Evolutionary conservation across 306 rosid species (phyloP), one percentile per base, ranked within the genome.

Genomic region (Prinsepia uniflora): DNA sequence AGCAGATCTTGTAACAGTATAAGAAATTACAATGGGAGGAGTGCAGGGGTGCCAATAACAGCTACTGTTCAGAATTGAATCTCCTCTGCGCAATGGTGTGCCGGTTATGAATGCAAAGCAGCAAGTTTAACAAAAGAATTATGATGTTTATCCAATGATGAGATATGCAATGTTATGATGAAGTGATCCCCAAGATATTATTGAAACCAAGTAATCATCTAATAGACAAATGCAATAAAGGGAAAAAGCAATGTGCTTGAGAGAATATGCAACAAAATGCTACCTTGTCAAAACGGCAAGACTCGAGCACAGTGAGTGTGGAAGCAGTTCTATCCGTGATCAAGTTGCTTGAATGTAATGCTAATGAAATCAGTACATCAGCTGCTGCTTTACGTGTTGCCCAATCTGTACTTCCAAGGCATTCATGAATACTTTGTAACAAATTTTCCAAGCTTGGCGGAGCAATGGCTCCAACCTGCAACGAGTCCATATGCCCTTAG

Each of bases 301-400:
- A 76, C 84, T 91, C 97, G 0, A 95, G 99, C 55, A 56, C 87
- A 49, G 81, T 63, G 59, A 91, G 10, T 9, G 97, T 91, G 42
- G 97, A 73, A 57, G 81, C 78, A 12, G 83, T 78, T 72, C 78
- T 82, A 79, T 87, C 96, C 6, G 79, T 75, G 75, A 89, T 66
- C 82, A 95, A 71, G 47, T 78, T 85, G 72, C 91, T 91, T n/a
- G 97, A 83, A 83, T 87, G 89, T 85, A 89, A 79, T 15, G 96
- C 96, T 68, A 95, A 65, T 13, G 91, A 83, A 70, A 77, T 80
- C 45, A 95, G 81, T 48, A 87, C 85, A 61, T 95, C 99, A 61
- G 99, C 97, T 47, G 99, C 96, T 52, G 99, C 99, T 85, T 95
- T 95, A 41, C 99, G 97, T 22, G 97, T 95, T 53, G 92, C 92